Base-by-base conservation (phyloP, 2,329 filamentous ascomycete species). In the Nothomitra cinnamomea region DNA sequence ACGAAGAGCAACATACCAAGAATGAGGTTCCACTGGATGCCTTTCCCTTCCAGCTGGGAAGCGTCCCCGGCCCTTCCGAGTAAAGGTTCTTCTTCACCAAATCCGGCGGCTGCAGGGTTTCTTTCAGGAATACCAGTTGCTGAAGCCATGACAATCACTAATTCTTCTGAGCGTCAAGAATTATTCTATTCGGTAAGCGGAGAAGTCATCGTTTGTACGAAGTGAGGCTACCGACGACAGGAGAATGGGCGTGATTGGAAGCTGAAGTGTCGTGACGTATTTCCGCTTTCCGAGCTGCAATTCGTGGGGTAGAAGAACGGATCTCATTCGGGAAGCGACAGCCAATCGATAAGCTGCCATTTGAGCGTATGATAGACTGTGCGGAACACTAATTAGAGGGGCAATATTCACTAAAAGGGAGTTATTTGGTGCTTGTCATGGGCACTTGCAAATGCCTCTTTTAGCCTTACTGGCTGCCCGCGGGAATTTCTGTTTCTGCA, bases 11-110 rank as follows among this genome's bases (percentile, higher is more conserved):
- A 12, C 42, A 55, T 52, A 90, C 88, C 88, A 38, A 85, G 76
- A 57, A 83, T 70, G 41, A 94, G 72, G 62, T 95, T 95, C 60
- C 74, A 72, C 57, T 78, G 70, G 53, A 94, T 73, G 22, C 79
- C 72, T 56, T 78, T 74, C 15, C 76, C 75, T 38, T 82, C 76
- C 55, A 70, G 70, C 70, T 94, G 87, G 50, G 79, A 77, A 8
- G 79, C 85, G 69, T 89, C 85, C 48, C 86, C 86, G 43, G 80
- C 62, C 87, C 83, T 42, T 41, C 72, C 72, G 13, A 74, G 69
- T 8, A 75, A 65, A 28, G 71, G 72, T 57, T 72, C 70, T 59
- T 35, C 70, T 43, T 62, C 55, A 38, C 66, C 67, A 19, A 61
- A 60, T 56, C 63, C 45, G 57, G 64, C 60, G 55, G 65, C 63